Conservation (phyloP, 169 alveolate species). For the Cryptosporidium bovis region DNA sequence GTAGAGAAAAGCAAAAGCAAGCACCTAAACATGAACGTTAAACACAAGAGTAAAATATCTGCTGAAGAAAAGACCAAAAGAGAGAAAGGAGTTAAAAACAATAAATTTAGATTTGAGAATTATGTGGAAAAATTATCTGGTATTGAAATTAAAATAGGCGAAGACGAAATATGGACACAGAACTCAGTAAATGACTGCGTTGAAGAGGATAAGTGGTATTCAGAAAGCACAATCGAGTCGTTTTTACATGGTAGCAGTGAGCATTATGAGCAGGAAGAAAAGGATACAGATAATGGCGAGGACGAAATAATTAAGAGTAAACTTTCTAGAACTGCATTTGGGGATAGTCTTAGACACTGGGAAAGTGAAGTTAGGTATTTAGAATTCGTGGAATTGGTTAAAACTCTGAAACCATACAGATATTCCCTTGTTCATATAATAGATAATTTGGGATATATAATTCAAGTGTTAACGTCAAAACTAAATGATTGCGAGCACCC, state of each 20-base stretch:
- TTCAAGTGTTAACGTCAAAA: conserved; percentile 4
- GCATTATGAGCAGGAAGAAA: background rate
- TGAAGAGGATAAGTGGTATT: conserved; percentile 33
- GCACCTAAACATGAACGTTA: background rate
- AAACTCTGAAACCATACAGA: conserved; percentile 27
- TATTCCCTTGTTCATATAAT: conserved; percentile 34
- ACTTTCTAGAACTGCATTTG: conserved; percentile 39
- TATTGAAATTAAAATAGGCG: conserved; percentile 53
- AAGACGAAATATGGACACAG: conserved; percentile 26
- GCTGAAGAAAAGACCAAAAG: background rate
- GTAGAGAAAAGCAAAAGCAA: no score
- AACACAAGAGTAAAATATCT: background rate
- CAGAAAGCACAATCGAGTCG: background rate
- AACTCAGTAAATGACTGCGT: background rate
- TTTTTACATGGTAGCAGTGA: background rate
- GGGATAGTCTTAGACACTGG: conserved; percentile 36
- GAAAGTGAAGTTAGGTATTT: conserved; percentile 36
- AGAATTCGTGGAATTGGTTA: conserved; percentile 31
- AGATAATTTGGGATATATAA: background rate
- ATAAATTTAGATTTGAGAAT: conserved; percentile 45
- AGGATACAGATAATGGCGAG: no score
- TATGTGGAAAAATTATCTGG: conserved; percentile 34
- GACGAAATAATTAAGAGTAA: conserved; percentile 2
- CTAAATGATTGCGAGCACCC: conserved; percentile 52
- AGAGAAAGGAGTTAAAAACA: background rate